A percentile compares a stretch with the other conserved stretches of the same genome.
These are phyloP conservation scores for Yarrowia deformans DNA, from an alignment of 805 yeast genomes.

Conservation along the genomic window DNA sequence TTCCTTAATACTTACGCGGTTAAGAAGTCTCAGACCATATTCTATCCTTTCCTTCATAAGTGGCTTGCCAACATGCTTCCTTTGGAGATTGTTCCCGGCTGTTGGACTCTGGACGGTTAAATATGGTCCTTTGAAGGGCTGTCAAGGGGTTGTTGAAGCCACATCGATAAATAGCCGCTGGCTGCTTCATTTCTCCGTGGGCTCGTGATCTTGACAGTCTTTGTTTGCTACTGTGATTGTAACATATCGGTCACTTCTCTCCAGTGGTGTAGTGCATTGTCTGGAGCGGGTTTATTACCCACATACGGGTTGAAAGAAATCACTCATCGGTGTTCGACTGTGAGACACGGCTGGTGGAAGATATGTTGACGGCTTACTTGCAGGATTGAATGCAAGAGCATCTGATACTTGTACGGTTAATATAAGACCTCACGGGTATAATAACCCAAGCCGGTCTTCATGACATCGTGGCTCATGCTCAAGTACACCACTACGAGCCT, in stretches of 20 bases:
- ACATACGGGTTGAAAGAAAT: background rate
- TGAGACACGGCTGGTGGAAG: background rate
- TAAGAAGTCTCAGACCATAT: background rate
- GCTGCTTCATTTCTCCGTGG: background rate
- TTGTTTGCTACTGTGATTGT: background rate
- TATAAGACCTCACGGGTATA: background rate
- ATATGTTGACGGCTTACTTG: too few relatives aligned
- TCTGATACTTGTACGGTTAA: too few relatives aligned
- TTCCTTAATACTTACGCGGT: too few relatives aligned
- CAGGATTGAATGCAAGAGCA: too few relatives aligned
- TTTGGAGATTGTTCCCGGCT: background rate
- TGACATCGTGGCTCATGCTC: too few relatives aligned
- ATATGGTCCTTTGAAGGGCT: background rate
- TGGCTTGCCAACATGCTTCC: slow-evolving; percentile 10
- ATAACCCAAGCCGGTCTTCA: background rate
- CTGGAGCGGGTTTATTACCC: slow-evolving; percentile 1
- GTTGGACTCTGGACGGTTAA: background rate
- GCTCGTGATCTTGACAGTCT: background rate
- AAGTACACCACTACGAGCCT: too few relatives aligned
- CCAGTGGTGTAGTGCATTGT: background rate
- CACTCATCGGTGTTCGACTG: background rate
- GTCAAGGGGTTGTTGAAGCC: background rate
- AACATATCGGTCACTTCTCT: too few relatives aligned
- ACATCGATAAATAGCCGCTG: background rate
- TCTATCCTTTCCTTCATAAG: background rate